These are phyloP conservation scores for Hygrophorus russula DNA, from an alignment of 768 basidiomycete genomes.

Conservation along the genomic window DNA sequence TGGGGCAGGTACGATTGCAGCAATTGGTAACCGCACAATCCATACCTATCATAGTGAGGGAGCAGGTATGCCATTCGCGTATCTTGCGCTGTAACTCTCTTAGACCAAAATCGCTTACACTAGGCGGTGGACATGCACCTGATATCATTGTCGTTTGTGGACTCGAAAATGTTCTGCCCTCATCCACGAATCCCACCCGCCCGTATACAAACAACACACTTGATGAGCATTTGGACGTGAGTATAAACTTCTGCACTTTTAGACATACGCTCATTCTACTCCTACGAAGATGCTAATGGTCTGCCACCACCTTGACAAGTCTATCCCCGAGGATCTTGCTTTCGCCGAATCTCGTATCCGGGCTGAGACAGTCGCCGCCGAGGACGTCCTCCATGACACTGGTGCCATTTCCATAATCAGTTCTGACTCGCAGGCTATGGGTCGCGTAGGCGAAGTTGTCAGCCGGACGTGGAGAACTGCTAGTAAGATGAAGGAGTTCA, in stretches of 20 bases:
- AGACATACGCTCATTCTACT: not conserved
- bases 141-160: conserved; percentile 98
- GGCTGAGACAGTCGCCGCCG: conserved; percentile 93
- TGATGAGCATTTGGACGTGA: conserved; percentile 93
- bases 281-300: conserved; percentile 92
- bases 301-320: conserved; percentile 91
- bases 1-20: conserved; percentile 68
- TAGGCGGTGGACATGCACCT: conserved; percentile 91
- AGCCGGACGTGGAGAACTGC: conserved; percentile 95
- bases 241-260: conserved; percentile 13
- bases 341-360: conserved; percentile 98
- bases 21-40: conserved; percentile 85
- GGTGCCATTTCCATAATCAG: conserved; percentile 97
- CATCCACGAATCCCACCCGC: conserved; percentile 94
- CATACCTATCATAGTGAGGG: conserved; percentile 98
- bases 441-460: conserved; percentile 90
- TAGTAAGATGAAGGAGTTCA: conserved; percentile 78
- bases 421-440: conserved; percentile 97
- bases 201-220: conserved; percentile 88
- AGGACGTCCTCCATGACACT: conserved; percentile 86
- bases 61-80: conserved; percentile 43
- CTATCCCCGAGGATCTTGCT: conserved; percentile 86
- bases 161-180: conserved; percentile 80
- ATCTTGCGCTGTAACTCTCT: not conserved
- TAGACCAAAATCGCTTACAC: conserved; percentile 1